Evolutionary conservation across 2,329 filamentous ascomycete species (phyloP), one percentile per base, ranked within the genome.

Genomic region (Xylaria hypoxylon): DNA sequence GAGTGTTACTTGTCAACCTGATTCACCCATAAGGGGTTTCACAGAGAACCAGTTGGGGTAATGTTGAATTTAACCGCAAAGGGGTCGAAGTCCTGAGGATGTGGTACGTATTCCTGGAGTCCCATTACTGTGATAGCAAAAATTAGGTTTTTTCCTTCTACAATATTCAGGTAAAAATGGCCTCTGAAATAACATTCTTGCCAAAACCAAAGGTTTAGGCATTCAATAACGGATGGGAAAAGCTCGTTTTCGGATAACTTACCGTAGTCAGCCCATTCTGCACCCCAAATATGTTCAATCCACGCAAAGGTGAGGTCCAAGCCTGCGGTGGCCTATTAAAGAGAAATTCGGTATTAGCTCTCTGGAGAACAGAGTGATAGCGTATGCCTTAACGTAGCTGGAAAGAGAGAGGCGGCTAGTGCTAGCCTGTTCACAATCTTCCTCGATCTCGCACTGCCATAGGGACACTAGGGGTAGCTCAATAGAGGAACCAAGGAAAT

Each of bases 51-150:
- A 50, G 13, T 75, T 28, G 69, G 73, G 3, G 69, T 62, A 24
- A 77, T 70, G 44, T 69, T 68, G 52, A 69, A 74, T 55, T 72
- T 70, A 2, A 62, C 63, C 0, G 77, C 64, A 56, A 78, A 78
- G 6, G 74, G 75, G 55, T 79, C 77, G 38, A 77, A 72, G 22
- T 71, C 64, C 19, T 75, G 71, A 17, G 62, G 51, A 15, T 71
- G 70, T 1, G 77, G 72, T n/a, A 71, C 80, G 78, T 89, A 88
- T 77, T 90, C 88, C 70, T 86, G 82, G 47, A 76, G 74, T 68
- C 81, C 80, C 13, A 84, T 82, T 45, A 88, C 77, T 4, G 70
- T 69, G 55, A 35, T 10, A 35, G 1, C 3, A 35, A 26, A 19
- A 0, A 15, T 50, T 24, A 61, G 48, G 6, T 2, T 15, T 28